Evolutionary conservation across 2,329 filamentous ascomycete species (phyloP).

Genomic region (Xylariaceae sp.): DNA sequence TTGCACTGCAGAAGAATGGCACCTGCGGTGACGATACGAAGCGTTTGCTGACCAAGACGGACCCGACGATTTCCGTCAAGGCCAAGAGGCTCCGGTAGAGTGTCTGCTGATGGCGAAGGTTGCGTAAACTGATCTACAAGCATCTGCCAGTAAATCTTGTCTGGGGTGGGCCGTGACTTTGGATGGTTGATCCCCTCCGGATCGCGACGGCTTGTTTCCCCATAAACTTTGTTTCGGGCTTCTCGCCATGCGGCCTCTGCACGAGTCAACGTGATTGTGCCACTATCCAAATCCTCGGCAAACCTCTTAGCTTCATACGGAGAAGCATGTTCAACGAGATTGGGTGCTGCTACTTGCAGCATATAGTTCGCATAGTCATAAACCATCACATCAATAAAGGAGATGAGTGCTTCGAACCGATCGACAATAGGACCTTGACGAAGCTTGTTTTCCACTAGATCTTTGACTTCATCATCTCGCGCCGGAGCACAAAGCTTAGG

Average conservation of each 20-base stretch:
- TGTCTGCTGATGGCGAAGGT: constrained; percentile 49
- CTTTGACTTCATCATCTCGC: constrained; percentile 71
- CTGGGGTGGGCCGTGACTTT: constrained; percentile 58
- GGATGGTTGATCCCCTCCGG: constrained; percentile 62
- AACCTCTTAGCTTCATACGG: constrained; percentile 74
- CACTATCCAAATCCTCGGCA: constrained; percentile 57
- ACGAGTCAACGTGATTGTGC: constrained; percentile 49
- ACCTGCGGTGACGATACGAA: constrained; percentile 67
- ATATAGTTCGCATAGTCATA: constrained; percentile 82
- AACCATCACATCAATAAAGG: constrained; percentile 71
- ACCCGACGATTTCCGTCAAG: constrained; percentile 63
- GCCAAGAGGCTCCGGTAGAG: constrained; percentile 68
- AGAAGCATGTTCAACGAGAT: constrained; percentile 65
- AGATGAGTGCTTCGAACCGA: constrained; percentile 69
- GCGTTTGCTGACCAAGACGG: constrained; percentile 51
- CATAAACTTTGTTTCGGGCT: constrained; percentile 59
- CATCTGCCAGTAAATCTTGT: constrained; percentile 72
- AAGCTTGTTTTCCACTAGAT: constrained; percentile 59
- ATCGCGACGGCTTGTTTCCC: constrained; percentile 64
- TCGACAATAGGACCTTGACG: constrained; percentile 63
- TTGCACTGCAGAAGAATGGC: constrained; percentile 76
- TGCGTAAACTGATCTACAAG: constrained; percentile 72
- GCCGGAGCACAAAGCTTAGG: constrained; percentile 78
- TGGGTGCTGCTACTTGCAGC: constrained; percentile 65
- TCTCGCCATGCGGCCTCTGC: constrained; percentile 65